Evolutionary conservation across 495 filamentous ascomycete species (phyloP).

Genomic region (Chaetomidium leptoderma): DNA sequence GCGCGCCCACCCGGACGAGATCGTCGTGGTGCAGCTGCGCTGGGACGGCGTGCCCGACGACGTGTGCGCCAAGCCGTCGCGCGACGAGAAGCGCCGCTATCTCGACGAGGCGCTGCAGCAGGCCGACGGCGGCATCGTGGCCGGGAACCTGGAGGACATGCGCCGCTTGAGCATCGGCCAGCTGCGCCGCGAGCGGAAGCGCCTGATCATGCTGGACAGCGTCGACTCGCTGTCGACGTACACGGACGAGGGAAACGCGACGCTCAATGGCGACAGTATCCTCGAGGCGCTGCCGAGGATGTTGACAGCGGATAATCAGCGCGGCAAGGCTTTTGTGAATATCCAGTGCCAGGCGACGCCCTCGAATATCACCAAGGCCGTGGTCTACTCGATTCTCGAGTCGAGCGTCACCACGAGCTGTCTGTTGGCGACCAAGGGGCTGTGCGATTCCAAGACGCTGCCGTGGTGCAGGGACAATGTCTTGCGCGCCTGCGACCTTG

Average conservation of each 20-base stretch:
- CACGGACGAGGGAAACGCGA: constrained; percentile 50
- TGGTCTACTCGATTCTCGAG: constrained; percentile 44
- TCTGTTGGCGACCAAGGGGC: constrained; percentile 48
- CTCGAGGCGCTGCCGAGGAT: constrained; percentile 38
- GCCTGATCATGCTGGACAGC: constrained; percentile 46
- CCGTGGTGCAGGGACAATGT: constrained; percentile 46
- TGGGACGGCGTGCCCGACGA: constrained; percentile 50
- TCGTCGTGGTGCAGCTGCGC: constrained; percentile 49
- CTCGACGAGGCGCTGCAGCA: constrained; percentile 36
- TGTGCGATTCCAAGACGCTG: constrained; percentile 49
- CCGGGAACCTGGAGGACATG: constrained; percentile 38
- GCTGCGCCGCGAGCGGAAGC: constrained; percentile 39
- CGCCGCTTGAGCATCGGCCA: constrained; percentile 34
- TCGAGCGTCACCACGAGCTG: constrained; percentile 42
- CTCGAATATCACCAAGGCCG: constrained; percentile 46
- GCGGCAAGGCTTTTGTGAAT: constrained; percentile 42
- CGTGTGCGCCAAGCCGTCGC: constrained; percentile 42
- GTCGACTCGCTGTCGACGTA: constrained; percentile 49
- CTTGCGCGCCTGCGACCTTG: constrained; percentile 32
- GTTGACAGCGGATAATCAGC: constrained; percentile 36
- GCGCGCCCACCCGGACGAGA: constrained; percentile 41
- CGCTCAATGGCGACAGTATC: constrained; percentile 45
- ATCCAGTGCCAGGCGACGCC: constrained; percentile 55
- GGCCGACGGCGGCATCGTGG: constrained; percentile 30
- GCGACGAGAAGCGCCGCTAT: constrained; percentile 41